A percentile compares a stretch with the other conserved stretches of the same genome.
Evolutionary conservation across 1,284 basidiomycete genomes (phyloP).

Genomic region (Cutaneotrichosporon cavernicola): DNA sequence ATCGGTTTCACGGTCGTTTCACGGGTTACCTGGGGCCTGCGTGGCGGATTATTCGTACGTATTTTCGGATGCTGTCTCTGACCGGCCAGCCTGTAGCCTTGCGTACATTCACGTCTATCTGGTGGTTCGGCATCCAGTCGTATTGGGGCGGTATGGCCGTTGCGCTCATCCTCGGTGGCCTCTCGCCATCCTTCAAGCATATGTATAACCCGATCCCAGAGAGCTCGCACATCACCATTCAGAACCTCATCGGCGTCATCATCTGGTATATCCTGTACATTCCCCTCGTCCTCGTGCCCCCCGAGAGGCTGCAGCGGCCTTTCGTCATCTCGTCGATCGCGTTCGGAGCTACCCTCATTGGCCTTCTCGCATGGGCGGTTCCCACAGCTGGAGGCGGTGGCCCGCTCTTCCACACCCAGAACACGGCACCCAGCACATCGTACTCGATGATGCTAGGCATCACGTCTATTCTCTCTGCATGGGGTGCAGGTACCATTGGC

Average conservation of each 20-base stretch:
- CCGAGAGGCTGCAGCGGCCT: slow-evolving; percentile 37
- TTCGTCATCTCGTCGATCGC: slow-evolving; percentile 35
- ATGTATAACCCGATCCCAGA: slow-evolving; percentile 24
- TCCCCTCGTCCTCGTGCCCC: slow-evolving; percentile 36
- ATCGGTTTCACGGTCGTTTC: slow-evolving; percentile 37
- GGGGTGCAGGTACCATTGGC: slow-evolving; percentile 36
- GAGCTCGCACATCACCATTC: slow-evolving; percentile 29
- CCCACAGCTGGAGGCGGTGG: slow-evolving; percentile 31
- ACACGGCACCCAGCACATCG: slow-evolving; percentile 24
- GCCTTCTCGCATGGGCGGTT: slow-evolving; percentile 37
- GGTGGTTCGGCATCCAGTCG: slow-evolving; percentile 34
- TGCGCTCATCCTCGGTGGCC: slow-evolving; percentile 31
- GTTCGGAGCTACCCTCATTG: slow-evolving; percentile 34
- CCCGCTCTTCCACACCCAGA: slow-evolving; percentile 34
- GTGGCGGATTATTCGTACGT: slow-evolving; percentile 33
- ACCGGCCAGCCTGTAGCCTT: slow-evolving; percentile 27
- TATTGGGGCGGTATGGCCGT: slow-evolving; percentile 43
- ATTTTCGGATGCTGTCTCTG: not conserved
- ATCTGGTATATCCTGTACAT: slow-evolving; percentile 38
- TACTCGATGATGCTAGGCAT: slow-evolving; percentile 41
- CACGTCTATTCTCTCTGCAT: slow-evolving; percentile 34
- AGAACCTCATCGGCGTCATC: slow-evolving; percentile 34
- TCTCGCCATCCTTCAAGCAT: slow-evolving; percentile 33
- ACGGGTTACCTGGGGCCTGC: slow-evolving; percentile 37
- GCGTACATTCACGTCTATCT: slow-evolving; percentile 32